Conservation (phyloP, 2,329 filamentous ascomycete genomes). For the Aspergillus pseudoglaucus region DNA sequence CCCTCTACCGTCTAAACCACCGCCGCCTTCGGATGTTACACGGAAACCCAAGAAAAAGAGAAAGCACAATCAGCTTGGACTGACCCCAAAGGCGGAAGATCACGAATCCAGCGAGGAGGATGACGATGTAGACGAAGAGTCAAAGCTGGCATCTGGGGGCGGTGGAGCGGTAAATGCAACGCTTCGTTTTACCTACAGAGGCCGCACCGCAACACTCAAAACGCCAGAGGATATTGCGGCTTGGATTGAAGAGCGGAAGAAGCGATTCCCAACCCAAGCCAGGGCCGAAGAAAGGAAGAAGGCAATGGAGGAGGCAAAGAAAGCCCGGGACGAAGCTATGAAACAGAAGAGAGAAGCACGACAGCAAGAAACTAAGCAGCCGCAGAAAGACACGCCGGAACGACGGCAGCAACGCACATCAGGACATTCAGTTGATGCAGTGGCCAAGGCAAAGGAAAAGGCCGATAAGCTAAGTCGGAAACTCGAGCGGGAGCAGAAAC, state of each 20-base stretch:
- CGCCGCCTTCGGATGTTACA: slow-evolving; percentile 26
- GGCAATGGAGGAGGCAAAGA: slow-evolving; percentile 58
- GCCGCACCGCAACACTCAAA: slow-evolving; percentile 48
- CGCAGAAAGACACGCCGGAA: slow-evolving; percentile 26
- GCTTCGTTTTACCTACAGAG: slow-evolving; percentile 51
- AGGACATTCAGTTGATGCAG: slow-evolving; percentile 25
- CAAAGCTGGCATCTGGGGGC: slow-evolving; percentile 28
- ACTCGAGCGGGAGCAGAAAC: slow-evolving; percentile 61
- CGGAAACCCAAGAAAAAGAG: slow-evolving; percentile 36
- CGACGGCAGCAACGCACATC: slow-evolving; percentile 19
- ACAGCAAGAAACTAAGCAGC: slow-evolving; percentile 26
- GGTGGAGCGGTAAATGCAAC: slow-evolving; percentile 14
- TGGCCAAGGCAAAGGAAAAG: slow-evolving; percentile 31
- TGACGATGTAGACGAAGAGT: slow-evolving; percentile 41
- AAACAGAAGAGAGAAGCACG: slow-evolving; percentile 36
- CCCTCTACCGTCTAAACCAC: slow-evolving; percentile 38
- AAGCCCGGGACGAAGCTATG: slow-evolving; percentile 28
- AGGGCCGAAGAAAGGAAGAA: slow-evolving; percentile 58
- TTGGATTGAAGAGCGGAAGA: slow-evolving; percentile 75
- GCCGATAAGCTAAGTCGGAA: slow-evolving; percentile 38
- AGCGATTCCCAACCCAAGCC: slow-evolving; percentile 71
- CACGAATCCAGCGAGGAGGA: slow-evolving; percentile 42
- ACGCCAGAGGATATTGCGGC: slow-evolving; percentile 62
- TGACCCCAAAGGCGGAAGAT: slow-evolving; percentile 41
- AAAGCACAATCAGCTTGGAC: slow-evolving; percentile 42